Conservation (phyloP, 2,329 filamentous ascomycete genomes). For the Fusarium multiceps region DNA sequence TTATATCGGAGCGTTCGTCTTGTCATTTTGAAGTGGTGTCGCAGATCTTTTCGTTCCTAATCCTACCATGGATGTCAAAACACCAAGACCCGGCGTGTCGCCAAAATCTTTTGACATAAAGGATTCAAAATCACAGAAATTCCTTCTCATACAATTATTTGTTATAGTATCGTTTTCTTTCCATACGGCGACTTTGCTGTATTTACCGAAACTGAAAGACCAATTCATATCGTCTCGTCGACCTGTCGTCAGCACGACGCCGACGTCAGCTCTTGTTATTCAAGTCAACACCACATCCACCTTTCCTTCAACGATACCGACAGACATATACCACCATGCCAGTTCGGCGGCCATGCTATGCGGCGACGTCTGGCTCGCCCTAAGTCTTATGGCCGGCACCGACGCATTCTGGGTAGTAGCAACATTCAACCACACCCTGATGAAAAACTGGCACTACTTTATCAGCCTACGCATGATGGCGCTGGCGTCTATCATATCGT, state of each 20-base stretch:
- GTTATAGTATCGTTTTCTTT: rapidly evolving
- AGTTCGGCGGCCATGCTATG: not conserved
- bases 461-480: not conserved
- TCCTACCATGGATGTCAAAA: not conserved
- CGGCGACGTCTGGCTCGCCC: not conserved
- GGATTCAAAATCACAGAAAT: not conserved
- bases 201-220: rapidly evolving
- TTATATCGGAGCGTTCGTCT: not conserved
- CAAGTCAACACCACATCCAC: not conserved
- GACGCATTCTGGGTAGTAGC: not conserved
- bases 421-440: not conserved
- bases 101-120: not conserved
- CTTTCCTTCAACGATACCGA: rapidly evolving
- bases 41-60: not conserved
- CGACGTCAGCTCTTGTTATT: rapidly evolving
- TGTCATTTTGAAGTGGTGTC: not conserved
- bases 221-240: rapidly evolving
- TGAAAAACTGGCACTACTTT: conserved; percentile 5
- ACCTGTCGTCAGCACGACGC: rapidly evolving
- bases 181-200: not conserved
- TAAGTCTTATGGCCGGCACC: not conserved
- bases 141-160: not conserved
- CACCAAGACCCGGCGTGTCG: not conserved
- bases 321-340: rapidly evolving
- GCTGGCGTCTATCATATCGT: not conserved